A percentile compares a stretch with the other conserved stretches of the same genome.
These are phyloP conservation scores for Boletus vinaceobasis DNA, from an alignment of 768 basidiomycete genomes.

Conservation along the genomic window DNA sequence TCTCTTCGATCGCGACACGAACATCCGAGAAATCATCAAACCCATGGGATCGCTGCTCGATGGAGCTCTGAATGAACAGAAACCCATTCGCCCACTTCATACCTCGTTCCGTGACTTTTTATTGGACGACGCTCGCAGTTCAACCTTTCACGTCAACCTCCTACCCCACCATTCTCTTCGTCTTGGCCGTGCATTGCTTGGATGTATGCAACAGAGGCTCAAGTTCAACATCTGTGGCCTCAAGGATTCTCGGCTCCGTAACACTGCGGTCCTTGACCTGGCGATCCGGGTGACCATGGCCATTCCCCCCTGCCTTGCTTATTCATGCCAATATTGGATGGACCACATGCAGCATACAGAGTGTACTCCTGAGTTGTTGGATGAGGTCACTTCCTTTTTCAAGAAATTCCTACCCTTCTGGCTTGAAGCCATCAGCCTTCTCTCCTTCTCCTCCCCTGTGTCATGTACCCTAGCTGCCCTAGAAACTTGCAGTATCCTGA, in stretches of 20 bases:
- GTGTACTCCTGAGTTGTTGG: constrained; percentile 14
- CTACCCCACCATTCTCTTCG: constrained; percentile 8
- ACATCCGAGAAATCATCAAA: constrained; percentile 15
- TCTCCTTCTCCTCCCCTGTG: constrained; percentile 3
- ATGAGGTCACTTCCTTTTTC: constrained; percentile 19
- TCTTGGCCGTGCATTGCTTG: constrained; percentile 29
- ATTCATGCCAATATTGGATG: constrained; percentile 38
- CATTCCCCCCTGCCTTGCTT: constrained; percentile 32
- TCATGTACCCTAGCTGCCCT: constrained; percentile 9
- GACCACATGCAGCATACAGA: constrained; percentile 22
- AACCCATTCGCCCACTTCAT: constrained; percentile 31
- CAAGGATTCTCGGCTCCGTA: constrained; percentile 32
- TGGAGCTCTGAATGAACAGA: constrained; percentile 11
- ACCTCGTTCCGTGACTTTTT: constrained; percentile 37
- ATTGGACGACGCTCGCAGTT: constrained; percentile 19
- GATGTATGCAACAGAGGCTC: constrained; percentile 31
- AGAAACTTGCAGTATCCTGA: constrained; percentile 4
- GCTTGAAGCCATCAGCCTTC: constrained; percentile 36
- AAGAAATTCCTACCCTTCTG: constrained; percentile 33
- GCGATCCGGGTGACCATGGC: constrained; percentile 10
- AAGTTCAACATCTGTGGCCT: constrained; percentile 40
- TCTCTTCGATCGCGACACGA: constrained; percentile 10
- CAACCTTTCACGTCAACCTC: constrained; percentile 18
- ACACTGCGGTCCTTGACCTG: constrained; percentile 24
- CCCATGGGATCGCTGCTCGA: constrained; percentile 23